Evolutionary conservation across 1,139 yeast genomes (phyloP).

Genomic region (Blastobotrys raffinosifermentans): DNA sequence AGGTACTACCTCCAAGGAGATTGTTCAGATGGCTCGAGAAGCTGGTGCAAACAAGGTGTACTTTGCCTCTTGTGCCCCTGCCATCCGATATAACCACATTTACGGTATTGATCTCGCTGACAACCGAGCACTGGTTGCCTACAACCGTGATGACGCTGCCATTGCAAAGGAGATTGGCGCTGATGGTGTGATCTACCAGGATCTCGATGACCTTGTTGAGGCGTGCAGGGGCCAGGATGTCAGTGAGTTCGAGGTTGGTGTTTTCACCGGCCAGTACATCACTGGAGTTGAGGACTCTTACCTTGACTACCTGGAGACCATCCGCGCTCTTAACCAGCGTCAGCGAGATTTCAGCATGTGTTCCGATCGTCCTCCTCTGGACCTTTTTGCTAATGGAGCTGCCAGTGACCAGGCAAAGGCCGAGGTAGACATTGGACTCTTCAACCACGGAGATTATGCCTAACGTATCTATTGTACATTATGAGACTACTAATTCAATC

Average conservation of each 20-base stretch:
- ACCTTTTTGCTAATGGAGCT: slow-evolving; percentile 34
- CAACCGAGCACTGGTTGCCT: slow-evolving; percentile 90
- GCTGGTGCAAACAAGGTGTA: slow-evolving; percentile 93
- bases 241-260: slow-evolving; percentile 83
- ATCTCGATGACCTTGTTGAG: slow-evolving; percentile 68
- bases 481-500: too few species aligned
- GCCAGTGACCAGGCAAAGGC: slow-evolving; percentile 68
- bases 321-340: slow-evolving; percentile 75
- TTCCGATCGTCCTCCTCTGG: slow-evolving; percentile 21
- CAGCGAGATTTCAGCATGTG: slow-evolving; percentile 31
- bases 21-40: slow-evolving; percentile 95
- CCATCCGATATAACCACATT: slow-evolving; percentile 89
- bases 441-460: slow-evolving; percentile 74
- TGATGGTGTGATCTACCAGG: slow-evolving; percentile 85
- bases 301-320: slow-evolving; percentile 71
- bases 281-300: slow-evolving; percentile 88
- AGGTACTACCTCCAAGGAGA: slow-evolving; percentile 95
- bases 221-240: slow-evolving; percentile 51
- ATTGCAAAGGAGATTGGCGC: slow-evolving; percentile 82
- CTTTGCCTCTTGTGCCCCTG: slow-evolving; percentile 97
- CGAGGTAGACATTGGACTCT: slow-evolving; percentile 84
- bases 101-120: slow-evolving; percentile 98
- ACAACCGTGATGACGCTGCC: slow-evolving; percentile 63
- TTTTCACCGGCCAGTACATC: slow-evolving; percentile 89
- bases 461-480: too few species aligned